These are phyloP conservation scores for Fusarium vanettenii DNA, from an alignment of 2,329 filamentous ascomycete genomes.

Conservation along the genomic window DNA sequence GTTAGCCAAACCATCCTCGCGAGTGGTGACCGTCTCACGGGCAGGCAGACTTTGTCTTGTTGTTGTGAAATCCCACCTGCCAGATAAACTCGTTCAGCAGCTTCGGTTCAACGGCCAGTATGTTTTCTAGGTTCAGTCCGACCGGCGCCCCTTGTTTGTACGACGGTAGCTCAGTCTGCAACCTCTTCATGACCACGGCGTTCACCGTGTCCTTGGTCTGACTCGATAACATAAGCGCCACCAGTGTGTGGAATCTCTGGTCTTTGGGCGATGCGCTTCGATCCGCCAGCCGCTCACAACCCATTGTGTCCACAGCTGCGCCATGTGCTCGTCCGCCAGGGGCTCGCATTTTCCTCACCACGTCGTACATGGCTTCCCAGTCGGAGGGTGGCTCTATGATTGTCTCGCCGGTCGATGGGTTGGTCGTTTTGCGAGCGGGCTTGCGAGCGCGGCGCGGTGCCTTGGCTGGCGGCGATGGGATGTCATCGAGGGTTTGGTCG, in stretches of 20 bases:
- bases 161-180: constrained; percentile 79
- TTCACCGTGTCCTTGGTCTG: constrained; percentile 96
- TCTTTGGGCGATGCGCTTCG: constrained; percentile 61
- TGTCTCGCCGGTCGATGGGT: constrained; percentile 54
- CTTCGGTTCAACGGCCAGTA: constrained; percentile 76
- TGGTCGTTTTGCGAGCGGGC: constrained; percentile 58
- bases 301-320: constrained; percentile 98
- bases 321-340: constrained; percentile 66
- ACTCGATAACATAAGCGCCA: constrained; percentile 89
- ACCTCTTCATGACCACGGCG: constrained; percentile 80
- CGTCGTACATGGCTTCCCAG: constrained; percentile 85
- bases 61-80: constrained; percentile 93
- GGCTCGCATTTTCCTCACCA: constrained; percentile 81
- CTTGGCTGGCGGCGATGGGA: constrained; percentile 42
- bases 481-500: constrained; percentile 42
- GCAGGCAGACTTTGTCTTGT: constrained; percentile 75
- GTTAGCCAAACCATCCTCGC: constrained; percentile 28
- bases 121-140: constrained; percentile 79
- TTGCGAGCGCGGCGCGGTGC: constrained; percentile 54
- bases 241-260: constrained; percentile 85
- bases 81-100: constrained; percentile 79
- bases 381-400: constrained; percentile 73
- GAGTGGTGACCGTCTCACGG: not conserved
- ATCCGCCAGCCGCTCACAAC: constrained; percentile 82
- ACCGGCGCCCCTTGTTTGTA: constrained; percentile 55